phyloP scores from a whole-genome alignment of 208 protist genomes.

The Leishmania arabica region DNA sequence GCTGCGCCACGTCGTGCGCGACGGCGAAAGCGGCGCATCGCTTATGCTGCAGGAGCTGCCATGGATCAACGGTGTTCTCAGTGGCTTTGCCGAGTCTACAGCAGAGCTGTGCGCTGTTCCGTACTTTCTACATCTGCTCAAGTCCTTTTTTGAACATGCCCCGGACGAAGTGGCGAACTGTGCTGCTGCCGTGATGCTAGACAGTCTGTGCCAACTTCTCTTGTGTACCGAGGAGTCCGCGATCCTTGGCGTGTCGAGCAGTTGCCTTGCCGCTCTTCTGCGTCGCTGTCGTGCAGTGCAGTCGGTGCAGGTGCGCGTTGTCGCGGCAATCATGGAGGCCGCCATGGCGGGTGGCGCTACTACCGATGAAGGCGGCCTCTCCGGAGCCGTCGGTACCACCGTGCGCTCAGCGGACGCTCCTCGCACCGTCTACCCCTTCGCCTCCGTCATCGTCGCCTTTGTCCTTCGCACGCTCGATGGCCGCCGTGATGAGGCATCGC shows the following conservation, averaged over 20 bases:
- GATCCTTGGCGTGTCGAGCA: conserved; percentile 42
- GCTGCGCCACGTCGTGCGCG: conserved; percentile 34
- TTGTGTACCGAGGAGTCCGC: conserved; percentile 59
- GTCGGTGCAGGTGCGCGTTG: conserved; percentile 28
- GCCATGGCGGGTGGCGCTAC: background rate
- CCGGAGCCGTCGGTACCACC: background rate
- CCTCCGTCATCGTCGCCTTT: conserved; percentile 46
- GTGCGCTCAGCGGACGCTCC: conserved; percentile 22
- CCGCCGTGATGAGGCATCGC: conserved; percentile 35
- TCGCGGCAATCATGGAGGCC: conserved; percentile 19
- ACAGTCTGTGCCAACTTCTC: conserved; percentile 46
- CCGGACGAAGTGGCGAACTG: conserved; percentile 25
- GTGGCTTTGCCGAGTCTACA: conserved; percentile 29
- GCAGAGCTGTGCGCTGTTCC: conserved; percentile 34
- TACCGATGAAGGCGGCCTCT: background rate
- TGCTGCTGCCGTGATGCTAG: conserved; percentile 33
- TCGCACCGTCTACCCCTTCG: conserved; percentile 35
- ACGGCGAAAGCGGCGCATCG: conserved; percentile 2
- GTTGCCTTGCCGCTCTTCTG: conserved; percentile 56
- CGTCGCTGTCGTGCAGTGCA: conserved; percentile 43
- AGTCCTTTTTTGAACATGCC: conserved; percentile 23
- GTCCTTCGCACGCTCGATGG: conserved; percentile 39
- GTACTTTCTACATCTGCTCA: conserved; percentile 28
- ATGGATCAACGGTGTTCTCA: conserved; percentile 29
- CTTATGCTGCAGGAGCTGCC: conserved; percentile 32